Evolutionary conservation across 768 basidiomycete genomes (phyloP), one percentile per base, ranked within the genome.

Genomic region (Pholiota conissans): DNA sequence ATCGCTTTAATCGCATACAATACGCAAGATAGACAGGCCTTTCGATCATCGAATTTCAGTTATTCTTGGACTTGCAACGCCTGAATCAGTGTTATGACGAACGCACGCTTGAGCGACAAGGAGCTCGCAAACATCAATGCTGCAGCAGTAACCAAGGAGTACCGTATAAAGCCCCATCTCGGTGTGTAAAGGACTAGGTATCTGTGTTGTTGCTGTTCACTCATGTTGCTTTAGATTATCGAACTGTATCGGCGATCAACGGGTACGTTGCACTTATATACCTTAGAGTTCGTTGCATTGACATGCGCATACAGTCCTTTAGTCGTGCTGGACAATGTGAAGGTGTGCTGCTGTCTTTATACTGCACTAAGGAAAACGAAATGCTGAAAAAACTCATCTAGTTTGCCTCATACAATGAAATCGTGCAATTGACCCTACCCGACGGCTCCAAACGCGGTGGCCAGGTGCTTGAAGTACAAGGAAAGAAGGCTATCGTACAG

Each of bases 361-460:
- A 52, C 59, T 55, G 26, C 49, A 24, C 18, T 32, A 22, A 18
- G 24, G 16, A 30, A 27, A 57, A 13, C 29, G 52, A 32, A 39
- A 16, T 32, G 47, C 26, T 34, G 14, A 49, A 27, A 40, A 32
- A 46, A 11, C 55, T 32, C 57, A 30, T 56, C 57, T 64, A 97
- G 93, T 98, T 97, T 72, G 90, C 95, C 5, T 93, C 95, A 20
- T 98, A 97, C 80, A 98, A 98, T 74, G 96, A 98, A 80, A 98
- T 98, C 68, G 96, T 98, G 26, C 86, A 91, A 67, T 79, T 98
- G 63, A 97, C 95, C 11, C 81, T 99, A 34, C 95, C 96, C 8
- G 96, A 99, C 72, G 97, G 97, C 13, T 82, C 94, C 27, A 91
- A 89, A 69, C 90, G 97, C 64, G 95, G 95, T 16, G 97, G 97